Percentiles rank a stretch among this genome's conserved stretches.
phyloP scores from a whole-genome alignment of 345 rosid genomes.

The Acer yangbiense region DNA sequence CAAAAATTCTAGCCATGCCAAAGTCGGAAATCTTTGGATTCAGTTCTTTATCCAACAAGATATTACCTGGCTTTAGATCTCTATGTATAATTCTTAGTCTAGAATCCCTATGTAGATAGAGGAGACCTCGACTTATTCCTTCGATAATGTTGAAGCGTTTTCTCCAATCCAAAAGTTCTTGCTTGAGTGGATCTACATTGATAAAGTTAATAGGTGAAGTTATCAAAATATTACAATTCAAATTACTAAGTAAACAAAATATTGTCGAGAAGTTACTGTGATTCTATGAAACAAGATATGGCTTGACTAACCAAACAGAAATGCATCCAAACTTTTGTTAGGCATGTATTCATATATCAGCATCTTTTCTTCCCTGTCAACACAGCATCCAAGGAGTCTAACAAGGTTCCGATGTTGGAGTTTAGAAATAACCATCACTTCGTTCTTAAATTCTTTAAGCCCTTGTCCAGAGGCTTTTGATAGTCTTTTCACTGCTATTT shows the following conservation, averaged over 20 bases:
- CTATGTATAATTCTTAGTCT: slow-evolving; percentile 50
- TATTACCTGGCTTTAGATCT: slow-evolving; percentile 50
- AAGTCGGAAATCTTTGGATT: slow-evolving; percentile 58
- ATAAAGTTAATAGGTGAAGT: background rate
- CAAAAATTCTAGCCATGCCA: slow-evolving; percentile 47
- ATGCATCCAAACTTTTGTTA: background rate
- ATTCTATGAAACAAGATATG: too few relatives aligned
- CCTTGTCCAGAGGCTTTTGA: slow-evolving; percentile 27
- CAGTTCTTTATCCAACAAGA: slow-evolving; percentile 50
- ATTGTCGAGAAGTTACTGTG: background rate
- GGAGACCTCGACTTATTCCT: slow-evolving; percentile 51
- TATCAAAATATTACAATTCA: too few relatives aligned
- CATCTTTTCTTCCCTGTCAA: background rate
- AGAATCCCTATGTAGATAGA: slow-evolving; percentile 54
- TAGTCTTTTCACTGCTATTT: slow-evolving; percentile 17
- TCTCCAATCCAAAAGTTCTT: slow-evolving; percentile 40
- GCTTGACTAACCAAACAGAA: background rate
- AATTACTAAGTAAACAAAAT: too few relatives aligned
- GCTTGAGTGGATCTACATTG: slow-evolving; percentile 28
- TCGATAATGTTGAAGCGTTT: slow-evolving; percentile 41
- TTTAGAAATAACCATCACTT: background rate
- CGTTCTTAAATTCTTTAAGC: background rate
- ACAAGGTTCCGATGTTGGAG: slow-evolving; percentile 1
- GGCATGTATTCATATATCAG: background rate
- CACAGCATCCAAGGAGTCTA: background rate